Percentiles rank a stretch among this genome's conserved stretches.
Evolutionary conservation across 2,329 filamentous ascomycete species (phyloP).

Genomic region (Ophiostoma himal-ulmi): DNA sequence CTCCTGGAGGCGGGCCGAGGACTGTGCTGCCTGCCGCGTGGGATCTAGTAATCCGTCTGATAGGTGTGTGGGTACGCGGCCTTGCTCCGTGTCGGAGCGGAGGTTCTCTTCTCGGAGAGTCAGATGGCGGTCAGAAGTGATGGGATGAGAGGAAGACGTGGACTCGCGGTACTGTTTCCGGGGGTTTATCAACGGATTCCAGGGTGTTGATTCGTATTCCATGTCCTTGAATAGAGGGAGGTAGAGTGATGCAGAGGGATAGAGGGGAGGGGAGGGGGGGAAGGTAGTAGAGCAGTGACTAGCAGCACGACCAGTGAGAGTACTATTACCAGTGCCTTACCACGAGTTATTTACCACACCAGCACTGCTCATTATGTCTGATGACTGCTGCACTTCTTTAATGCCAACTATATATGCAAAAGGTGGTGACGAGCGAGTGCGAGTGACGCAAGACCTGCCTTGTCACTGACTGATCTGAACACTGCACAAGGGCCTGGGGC

Average conservation of each 20-base stretch:
- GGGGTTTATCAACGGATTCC: background rate
- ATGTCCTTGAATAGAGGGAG: background rate
- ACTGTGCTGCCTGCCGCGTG: background rate
- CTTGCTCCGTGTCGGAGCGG: background rate
- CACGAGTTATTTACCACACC: background rate
- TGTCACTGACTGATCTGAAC: background rate
- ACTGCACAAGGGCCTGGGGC: background rate
- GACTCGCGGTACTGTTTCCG: background rate
- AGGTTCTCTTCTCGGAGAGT: background rate
- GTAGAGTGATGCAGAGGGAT: no score
- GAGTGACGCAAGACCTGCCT: background rate
- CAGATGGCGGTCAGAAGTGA: background rate
- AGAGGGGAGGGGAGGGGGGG: background rate
- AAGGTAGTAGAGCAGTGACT: background rate
- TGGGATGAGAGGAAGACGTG: background rate
- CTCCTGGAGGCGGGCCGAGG: background rate
- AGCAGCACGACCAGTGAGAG: background rate
- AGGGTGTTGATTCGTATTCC: background rate
- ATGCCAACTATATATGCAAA: background rate
- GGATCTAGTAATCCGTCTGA: conserved; percentile 18
- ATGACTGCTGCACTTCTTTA: background rate
- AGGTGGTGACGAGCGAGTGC: background rate
- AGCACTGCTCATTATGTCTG: background rate
- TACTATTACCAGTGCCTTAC: background rate
- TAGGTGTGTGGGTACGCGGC: conserved; percentile 18